A percentile compares a stretch with the other conserved stretches of the same genome.
phyloP scores from a whole-genome alignment of 331 rosid genomes.

The Dryas integrifolia region DNA sequence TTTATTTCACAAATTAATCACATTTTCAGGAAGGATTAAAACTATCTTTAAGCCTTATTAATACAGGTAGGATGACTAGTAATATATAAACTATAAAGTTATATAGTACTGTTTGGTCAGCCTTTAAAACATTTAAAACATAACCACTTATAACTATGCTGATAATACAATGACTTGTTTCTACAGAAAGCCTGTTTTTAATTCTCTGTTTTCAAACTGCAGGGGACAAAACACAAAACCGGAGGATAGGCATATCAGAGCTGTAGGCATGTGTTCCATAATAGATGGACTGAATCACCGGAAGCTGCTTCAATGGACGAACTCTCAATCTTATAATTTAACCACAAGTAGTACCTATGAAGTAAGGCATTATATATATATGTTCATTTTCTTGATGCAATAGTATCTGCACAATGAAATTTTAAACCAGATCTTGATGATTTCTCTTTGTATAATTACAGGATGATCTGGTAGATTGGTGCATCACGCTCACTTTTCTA shows the following conservation, averaged over 20 bases:
- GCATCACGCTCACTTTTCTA: slow-evolving; percentile 13
- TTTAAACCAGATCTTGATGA: background rate
- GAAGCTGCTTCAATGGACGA: slow-evolving; percentile 3
- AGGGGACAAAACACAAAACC: background rate
- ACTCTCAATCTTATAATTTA: slow-evolving; percentile 4
- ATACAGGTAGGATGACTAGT: too few relatives aligned
- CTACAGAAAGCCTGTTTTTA: background rate
- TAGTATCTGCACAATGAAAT: background rate
- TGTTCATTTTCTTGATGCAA: background rate
- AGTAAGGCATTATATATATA: slow-evolving; percentile 2
- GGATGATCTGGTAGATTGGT: slow-evolving; percentile 24
- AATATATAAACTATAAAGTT: too few relatives aligned
- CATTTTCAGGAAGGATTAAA: too few relatives aligned
- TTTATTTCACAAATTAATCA: background rate
- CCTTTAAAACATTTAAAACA: background rate
- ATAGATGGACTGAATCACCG: background rate
- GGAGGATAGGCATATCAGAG: background rate
- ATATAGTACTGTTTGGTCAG: background rate
- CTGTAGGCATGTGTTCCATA: slow-evolving; percentile 13
- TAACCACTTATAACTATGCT: too few relatives aligned
- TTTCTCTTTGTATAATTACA: slow-evolving; percentile 9
- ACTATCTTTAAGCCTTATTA: too few relatives aligned
- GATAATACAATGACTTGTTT: background rate
- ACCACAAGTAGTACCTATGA: slow-evolving; percentile 1
- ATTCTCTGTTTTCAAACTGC: slow-evolving; percentile 5